These are phyloP conservation scores for Yarrowia sp. DNA, from an alignment of 805 yeast genomes.

Conservation along the genomic window DNA sequence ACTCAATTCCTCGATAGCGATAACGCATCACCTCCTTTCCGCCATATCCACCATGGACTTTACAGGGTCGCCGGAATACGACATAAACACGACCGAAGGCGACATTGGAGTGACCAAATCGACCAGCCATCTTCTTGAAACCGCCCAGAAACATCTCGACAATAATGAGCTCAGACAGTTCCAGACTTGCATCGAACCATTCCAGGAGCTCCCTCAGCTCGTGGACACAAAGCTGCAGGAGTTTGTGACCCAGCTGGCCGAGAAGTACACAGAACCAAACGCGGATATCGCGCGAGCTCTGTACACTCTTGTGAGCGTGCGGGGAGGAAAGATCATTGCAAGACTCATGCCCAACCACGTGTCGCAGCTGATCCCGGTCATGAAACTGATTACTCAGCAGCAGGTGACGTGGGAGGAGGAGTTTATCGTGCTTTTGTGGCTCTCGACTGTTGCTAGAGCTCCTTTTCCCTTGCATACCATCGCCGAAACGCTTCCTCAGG, in stretches of 20 bases:
- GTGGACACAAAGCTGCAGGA: constrained; percentile 31
- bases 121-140: constrained; percentile 29
- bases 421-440: constrained; percentile 64
- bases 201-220: constrained; percentile 35
- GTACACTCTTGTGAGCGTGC: constrained; percentile 61
- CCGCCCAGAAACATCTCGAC: constrained; percentile 6
- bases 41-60: neutral
- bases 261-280: constrained; percentile 1
- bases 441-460: constrained; percentile 62
- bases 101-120: constrained; percentile 32
- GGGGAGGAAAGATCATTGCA: constrained; percentile 62
- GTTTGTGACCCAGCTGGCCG: constrained; percentile 25
- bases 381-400: constrained; percentile 14
- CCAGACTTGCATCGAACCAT: constrained; percentile 30
- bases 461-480: constrained; percentile 64
- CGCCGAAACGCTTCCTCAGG: constrained; percentile 36
- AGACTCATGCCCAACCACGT: constrained; percentile 62
- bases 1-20: neutral
- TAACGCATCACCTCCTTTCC: neutral
- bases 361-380: constrained; percentile 40
- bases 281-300: constrained; percentile 40
- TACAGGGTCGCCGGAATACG: constrained; percentile 27
- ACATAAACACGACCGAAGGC: constrained; percentile 22
- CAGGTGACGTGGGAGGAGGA: constrained; percentile 46
- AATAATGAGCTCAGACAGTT: neutral